Evolutionary conservation across 441 rosid species (phyloP), one percentile per base, ranked within the genome.

Genomic region (Theobroma grandiflorum): DNA sequence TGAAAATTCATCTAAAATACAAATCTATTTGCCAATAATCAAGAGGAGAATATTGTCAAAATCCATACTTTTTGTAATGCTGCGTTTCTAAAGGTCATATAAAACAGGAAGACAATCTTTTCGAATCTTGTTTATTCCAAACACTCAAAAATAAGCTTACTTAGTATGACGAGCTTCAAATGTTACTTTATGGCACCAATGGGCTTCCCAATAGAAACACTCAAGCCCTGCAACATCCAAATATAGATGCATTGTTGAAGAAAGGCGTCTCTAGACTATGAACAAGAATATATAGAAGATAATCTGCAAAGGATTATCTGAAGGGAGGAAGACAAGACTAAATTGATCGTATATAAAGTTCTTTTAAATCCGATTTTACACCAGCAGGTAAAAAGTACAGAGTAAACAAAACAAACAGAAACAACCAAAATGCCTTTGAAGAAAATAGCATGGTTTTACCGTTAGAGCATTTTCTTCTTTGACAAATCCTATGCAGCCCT

Each of bases 181-280:
- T 77, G 88, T 85, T 86, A 90, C 85, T 82, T 91, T 89, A 85
- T 79, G 52, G 85, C 91, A 80, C 80, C 90, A 81, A 86, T 85
- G 85, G 83, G 87, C 90, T 87, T 83, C 87, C 81, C 89, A 90
- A 89, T 5, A 35, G 33, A 72, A 72, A 58, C 80, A 81, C 80
- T 86, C 81, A 81, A 81, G 77, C 72, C 95, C 92, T 88, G 93
- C 93, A 87, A 92, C 89, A 88, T 84, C 79, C 92, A 93, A 87
- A 91, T 87, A 89, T 80, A 90, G 86, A 88, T 86, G 93, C 90
- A 89, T 82, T 8, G 91, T 84, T 92, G 91, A 84, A 84, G 78
- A 87, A 72, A 45, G 55, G 18, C 76, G 40, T 78, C 82, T 82
- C 89, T 84, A 85, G 81, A 78, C 87, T 86, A 88, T 16, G 75